These are phyloP conservation scores for Geoglossum glabrum DNA, from an alignment of 495 filamentous ascomycete species.

Conservation along the genomic window DNA sequence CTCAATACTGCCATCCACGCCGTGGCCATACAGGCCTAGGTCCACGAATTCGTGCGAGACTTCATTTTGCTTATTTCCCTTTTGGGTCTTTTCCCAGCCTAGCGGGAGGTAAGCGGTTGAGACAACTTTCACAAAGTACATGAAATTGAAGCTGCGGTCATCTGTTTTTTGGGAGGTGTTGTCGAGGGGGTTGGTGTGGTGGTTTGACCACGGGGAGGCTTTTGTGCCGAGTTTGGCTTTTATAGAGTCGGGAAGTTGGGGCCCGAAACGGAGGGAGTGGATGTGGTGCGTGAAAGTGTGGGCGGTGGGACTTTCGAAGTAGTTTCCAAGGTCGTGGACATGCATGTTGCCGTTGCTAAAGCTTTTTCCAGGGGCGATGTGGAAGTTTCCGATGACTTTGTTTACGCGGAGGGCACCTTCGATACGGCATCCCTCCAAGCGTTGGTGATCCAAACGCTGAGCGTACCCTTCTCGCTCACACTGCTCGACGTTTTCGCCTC, in stretches of 20 bases:
- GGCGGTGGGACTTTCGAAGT: slow-evolving; percentile 45
- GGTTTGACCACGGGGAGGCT: slow-evolving; percentile 55
- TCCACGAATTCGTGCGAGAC: slow-evolving; percentile 32
- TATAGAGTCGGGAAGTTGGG: slow-evolving; percentile 65
- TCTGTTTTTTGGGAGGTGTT: slow-evolving; percentile 52
- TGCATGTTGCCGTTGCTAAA: slow-evolving; percentile 93
- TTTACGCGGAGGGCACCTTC: slow-evolving; percentile 87
- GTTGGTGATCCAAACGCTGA: slow-evolving; percentile 67
- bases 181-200: slow-evolving; percentile 87
- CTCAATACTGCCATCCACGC: slow-evolving; percentile 61
- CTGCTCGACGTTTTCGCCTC: slow-evolving; percentile 83
- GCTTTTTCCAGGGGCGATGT: slow-evolving; percentile 84
- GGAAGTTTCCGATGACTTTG: slow-evolving; percentile 97
- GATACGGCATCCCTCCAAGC: slow-evolving; percentile 82
- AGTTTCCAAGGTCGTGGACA: slow-evolving; percentile 90
- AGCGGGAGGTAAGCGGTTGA: slow-evolving; percentile 84
- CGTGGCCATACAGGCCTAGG: slow-evolving; percentile 42
- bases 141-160: slow-evolving; percentile 79
- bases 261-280: slow-evolving; percentile 81
- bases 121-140: slow-evolving; percentile 99
- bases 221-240: slow-evolving; percentile 35
- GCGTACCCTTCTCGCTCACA: slow-evolving; percentile 86
- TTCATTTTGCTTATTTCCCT: no score
- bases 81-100: slow-evolving; percentile 40
- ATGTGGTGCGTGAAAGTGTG: slow-evolving; percentile 87